These are phyloP conservation scores for Nakazawaea wickerhamii DNA, from an alignment of 805 yeast species.

Conservation along the genomic window DNA sequence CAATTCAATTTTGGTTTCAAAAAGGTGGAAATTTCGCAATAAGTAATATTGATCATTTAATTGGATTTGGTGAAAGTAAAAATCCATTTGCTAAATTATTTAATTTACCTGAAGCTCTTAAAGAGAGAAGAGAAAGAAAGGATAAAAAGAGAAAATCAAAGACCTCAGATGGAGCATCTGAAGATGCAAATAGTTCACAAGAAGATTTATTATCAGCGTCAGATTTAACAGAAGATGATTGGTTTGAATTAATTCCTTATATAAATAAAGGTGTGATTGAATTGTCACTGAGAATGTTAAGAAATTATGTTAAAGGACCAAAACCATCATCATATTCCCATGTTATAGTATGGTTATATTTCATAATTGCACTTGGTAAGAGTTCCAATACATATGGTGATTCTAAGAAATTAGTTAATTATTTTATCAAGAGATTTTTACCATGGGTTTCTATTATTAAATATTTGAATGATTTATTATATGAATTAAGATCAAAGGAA, in stretches of 20 bases:
- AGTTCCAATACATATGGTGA: slow-evolving; percentile 42
- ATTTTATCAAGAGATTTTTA: slow-evolving; percentile 48
- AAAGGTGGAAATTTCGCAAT: slow-evolving; percentile 73
- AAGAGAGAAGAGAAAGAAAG: slow-evolving; percentile 66
- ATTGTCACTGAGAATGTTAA: slow-evolving; percentile 61
- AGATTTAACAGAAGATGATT: slow-evolving; percentile 32
- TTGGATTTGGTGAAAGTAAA: slow-evolving; percentile 71
- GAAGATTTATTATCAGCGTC: slow-evolving; percentile 22
- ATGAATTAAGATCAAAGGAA: slow-evolving; percentile 24
- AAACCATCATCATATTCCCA: slow-evolving; percentile 67
- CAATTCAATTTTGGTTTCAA: slow-evolving; percentile 67
- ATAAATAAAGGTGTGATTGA: slow-evolving; percentile 62
- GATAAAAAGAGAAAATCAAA: slow-evolving; percentile 51
- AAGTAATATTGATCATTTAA: slow-evolving; percentile 66
- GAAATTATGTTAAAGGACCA: slow-evolving; percentile 67
- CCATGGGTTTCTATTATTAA: slow-evolving; percentile 67
- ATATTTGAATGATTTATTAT: slow-evolving; percentile 55
- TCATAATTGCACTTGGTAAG: slow-evolving; percentile 57
- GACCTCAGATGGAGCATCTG: slow-evolving; percentile 21
- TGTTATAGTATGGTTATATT: slow-evolving; percentile 72
- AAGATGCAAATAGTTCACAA: slow-evolving; percentile 16
- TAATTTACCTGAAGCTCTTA: slow-evolving; percentile 64
- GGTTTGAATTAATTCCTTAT: slow-evolving; percentile 53
- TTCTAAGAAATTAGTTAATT: slow-evolving; percentile 40
- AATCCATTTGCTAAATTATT: slow-evolving; percentile 76